Percentiles rank a stretch among this genome's conserved stretches.
phyloP scores from a whole-genome alignment of 2,329 filamentous ascomycete genomes.

The Pestalotiopsis sp. region DNA sequence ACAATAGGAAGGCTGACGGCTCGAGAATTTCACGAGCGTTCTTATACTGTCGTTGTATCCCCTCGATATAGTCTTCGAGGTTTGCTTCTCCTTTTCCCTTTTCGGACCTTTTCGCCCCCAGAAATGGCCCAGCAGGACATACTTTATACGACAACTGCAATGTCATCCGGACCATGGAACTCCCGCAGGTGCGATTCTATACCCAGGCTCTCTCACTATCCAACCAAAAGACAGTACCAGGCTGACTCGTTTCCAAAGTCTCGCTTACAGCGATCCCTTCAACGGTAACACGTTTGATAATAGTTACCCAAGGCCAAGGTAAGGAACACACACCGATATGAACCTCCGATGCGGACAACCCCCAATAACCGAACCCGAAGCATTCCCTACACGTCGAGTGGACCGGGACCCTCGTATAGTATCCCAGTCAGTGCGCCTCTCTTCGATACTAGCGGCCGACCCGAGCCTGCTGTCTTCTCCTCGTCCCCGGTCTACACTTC shows the following conservation, averaged over 20 bases:
- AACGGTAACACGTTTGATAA: constrained; percentile 25
- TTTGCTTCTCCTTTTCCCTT: constrained; percentile 5
- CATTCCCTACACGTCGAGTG: constrained; percentile 42
- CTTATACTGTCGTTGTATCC: constrained; percentile 10
- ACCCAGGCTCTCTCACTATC: not conserved
- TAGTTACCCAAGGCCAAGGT: constrained; percentile 34
- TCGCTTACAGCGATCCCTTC: constrained; percentile 33
- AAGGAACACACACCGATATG: constrained; percentile 25
- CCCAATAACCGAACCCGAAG: constrained; percentile 43
- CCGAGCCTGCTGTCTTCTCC: constrained; percentile 40
- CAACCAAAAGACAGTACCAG: constrained; percentile 10
- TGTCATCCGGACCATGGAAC: constrained; percentile 51
- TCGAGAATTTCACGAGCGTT: not conserved
- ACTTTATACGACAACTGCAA: constrained; percentile 48
- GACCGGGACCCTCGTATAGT: constrained; percentile 35
- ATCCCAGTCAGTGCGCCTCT: constrained; percentile 34
- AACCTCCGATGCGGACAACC: constrained; percentile 20
- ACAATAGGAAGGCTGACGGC: constrained; percentile 7
- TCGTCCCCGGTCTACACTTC: constrained; percentile 43
- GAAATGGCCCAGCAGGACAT: constrained; percentile 26
- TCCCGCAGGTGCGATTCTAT: constrained; percentile 52
- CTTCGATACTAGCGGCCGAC: constrained; percentile 38
- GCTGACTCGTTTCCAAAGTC: constrained; percentile 31
- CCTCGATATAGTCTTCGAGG: constrained; percentile 17
- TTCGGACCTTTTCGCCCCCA: constrained; percentile 1